Evolutionary conservation across 2,329 filamentous ascomycete genomes (phyloP).

Genomic region (Blastomyces parvus): DNA sequence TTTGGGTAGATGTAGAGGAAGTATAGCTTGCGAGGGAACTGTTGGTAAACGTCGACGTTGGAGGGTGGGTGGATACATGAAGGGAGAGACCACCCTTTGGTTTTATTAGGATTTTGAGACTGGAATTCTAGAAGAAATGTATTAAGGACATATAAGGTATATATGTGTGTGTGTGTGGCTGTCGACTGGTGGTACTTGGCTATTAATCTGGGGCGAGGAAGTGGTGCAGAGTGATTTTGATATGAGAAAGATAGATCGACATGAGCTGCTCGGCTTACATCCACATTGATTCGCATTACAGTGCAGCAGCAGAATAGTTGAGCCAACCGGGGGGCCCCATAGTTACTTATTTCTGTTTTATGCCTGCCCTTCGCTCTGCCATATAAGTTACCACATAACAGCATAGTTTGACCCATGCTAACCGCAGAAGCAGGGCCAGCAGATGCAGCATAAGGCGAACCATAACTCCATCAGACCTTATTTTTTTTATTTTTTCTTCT

Average conservation of each 20-base stretch:
- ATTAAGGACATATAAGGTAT: slow-evolving; percentile 2
- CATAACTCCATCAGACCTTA: slow-evolving; percentile 4
- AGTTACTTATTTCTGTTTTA: neutral
- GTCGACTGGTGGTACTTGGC: neutral
- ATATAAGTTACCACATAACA: neutral
- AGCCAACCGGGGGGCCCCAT: neutral
- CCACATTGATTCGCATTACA: slow-evolving; percentile 6
- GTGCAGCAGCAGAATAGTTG: neutral
- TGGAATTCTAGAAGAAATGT: slow-evolving; percentile 7
- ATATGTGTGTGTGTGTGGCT: neutral
- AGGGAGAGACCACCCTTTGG: neutral
- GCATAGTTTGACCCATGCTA: slow-evolving; percentile 1
- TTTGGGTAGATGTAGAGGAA: neutral
- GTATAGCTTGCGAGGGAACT: slow-evolving; percentile 1
- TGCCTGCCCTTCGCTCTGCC: neutral
- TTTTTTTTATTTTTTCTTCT: neutral
- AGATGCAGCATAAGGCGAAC: slow-evolving; percentile 1
- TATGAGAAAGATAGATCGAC: slow-evolving; percentile 7
- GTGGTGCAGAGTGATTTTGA: neutral
- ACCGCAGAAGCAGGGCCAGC: slow-evolving; percentile 3
- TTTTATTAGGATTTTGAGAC: neutral
- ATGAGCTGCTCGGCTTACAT: slow-evolving; percentile 3
- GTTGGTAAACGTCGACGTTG: neutral
- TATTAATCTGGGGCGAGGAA: neutral
- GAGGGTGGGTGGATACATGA: neutral